These are phyloP conservation scores for Euphorbia celastroides DNA, from an alignment of 441 rosid species.

Conservation along the genomic window DNA sequence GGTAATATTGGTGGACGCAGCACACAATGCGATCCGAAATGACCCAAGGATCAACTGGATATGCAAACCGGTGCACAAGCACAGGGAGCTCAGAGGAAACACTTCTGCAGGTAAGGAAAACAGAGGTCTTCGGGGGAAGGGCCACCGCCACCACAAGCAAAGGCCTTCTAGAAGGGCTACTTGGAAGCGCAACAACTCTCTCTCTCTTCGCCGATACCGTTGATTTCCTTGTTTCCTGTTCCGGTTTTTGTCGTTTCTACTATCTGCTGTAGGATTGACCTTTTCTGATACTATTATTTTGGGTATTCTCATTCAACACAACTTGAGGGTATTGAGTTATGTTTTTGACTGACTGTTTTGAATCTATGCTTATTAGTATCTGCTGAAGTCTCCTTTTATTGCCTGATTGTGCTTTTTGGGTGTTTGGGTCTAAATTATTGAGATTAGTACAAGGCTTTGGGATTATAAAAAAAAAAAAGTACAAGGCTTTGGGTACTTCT, in stretches of 20 bases:
- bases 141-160: constrained; percentile 72
- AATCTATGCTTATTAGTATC: neutral
- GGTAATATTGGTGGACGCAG: constrained; percentile 72
- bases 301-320: neutral
- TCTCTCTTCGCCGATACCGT: constrained; percentile 75
- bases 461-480: too few species aligned
- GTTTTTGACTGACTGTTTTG: neutral
- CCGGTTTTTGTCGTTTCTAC: neutral
- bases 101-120: constrained; percentile 85
- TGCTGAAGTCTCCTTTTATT: neutral
- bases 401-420: neutral
- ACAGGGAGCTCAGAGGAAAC: constrained; percentile 79
- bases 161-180: constrained; percentile 82
- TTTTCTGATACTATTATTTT: constrained; percentile 6
- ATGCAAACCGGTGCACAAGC: constrained; percentile 87
- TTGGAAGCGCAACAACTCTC: constrained; percentile 78
- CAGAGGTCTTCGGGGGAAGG: constrained; percentile 85
- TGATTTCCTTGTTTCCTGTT: constrained; percentile 22
- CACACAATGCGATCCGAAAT: constrained; percentile 68
- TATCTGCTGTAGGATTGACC: constrained; percentile 8
- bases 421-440: neutral
- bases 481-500: too few species aligned
- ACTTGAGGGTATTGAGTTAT: constrained; percentile 7
- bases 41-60: constrained; percentile 90
- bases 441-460: too few species aligned